Conservation (phyloP, 495 filamentous ascomycete genomes). For the Penicillium macrosclerotiorum region DNA sequence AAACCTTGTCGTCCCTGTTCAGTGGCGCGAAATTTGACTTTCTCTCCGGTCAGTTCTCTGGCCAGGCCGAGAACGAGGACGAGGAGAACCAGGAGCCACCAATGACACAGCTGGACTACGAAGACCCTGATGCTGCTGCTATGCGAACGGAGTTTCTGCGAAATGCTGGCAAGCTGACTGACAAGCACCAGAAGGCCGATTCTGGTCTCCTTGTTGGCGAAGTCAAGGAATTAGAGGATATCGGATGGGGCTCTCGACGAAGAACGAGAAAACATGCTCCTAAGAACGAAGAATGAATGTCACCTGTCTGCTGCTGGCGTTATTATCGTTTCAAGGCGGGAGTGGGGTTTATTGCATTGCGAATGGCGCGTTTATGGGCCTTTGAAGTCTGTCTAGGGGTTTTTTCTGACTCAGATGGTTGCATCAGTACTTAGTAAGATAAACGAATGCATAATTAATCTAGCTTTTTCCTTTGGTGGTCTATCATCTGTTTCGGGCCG, state of each 20-base stretch:
- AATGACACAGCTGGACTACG: slow-evolving; percentile 56
- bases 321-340: neutral
- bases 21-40: slow-evolving; percentile 36
- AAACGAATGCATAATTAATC: too few species aligned
- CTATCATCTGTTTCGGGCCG: too few species aligned
- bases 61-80: slow-evolving; percentile 27
- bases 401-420: neutral
- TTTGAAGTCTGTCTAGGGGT: slow-evolving; percentile 2
- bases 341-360: slow-evolving; percentile 19
- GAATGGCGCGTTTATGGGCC: slow-evolving; percentile 17
- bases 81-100: slow-evolving; percentile 37
- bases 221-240: slow-evolving; percentile 35
- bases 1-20: slow-evolving; percentile 33
- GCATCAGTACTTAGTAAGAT: too few species aligned
- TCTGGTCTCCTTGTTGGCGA: slow-evolving; percentile 25
- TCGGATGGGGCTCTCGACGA: slow-evolving; percentile 35
- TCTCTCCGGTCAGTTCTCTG: slow-evolving; percentile 17
- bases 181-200: slow-evolving; percentile 24
- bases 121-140: slow-evolving; percentile 49
- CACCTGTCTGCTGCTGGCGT: slow-evolving; percentile 1
- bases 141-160: slow-evolving; percentile 48
- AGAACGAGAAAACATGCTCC: slow-evolving; percentile 39
- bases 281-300: slow-evolving; percentile 23
- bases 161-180: slow-evolving; percentile 38
- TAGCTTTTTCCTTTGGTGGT: too few species aligned